Conservation (phyloP, 306 rosid genomes). For the Cercis canadensis region DNA sequence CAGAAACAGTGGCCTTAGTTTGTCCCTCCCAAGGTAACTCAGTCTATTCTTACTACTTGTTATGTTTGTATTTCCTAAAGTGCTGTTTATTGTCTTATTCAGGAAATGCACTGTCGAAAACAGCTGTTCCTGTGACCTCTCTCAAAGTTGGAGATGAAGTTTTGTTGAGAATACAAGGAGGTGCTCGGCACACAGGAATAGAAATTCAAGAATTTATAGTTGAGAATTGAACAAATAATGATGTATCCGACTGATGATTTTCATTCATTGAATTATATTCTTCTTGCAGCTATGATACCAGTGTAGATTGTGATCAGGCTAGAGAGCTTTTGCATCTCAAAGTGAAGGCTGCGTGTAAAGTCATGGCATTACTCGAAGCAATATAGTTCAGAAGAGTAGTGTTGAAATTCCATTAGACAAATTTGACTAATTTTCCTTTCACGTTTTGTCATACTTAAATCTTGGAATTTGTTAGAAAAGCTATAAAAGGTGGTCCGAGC, state of each 20-base stretch:
- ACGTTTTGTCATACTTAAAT: no score
- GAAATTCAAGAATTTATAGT: conserved; percentile 93
- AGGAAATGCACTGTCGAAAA: conserved; percentile 52
- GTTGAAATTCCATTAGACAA: no score
- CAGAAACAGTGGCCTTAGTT: conserved; percentile 87
- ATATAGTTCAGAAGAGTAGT: no score
- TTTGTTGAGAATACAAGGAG: conserved; percentile 78
- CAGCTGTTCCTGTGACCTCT: conserved; percentile 74
- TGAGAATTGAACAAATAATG: conserved; percentile 61
- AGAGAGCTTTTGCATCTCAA: no score
- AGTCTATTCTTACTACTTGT: neutral
- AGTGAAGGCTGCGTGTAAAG: no score
- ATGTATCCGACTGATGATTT: conserved; percentile 15
- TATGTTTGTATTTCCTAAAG: conserved; percentile 25
- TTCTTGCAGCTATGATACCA: no score
- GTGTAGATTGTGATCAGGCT: no score
- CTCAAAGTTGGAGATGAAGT: conserved; percentile 80
- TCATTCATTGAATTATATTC: no score
- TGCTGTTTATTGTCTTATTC: conserved; percentile 30
- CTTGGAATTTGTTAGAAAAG: no score
- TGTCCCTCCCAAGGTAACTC: conserved; percentile 62
- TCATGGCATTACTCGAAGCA: no score
- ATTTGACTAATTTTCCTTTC: no score
- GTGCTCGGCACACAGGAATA: conserved; percentile 91
- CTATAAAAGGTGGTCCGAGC: no score